Percentiles rank a stretch among this genome's conserved stretches.
phyloP scores from a whole-genome alignment of 192 early-diverging fungal genomes.

The Umbelopsis isabellina region DNA sequence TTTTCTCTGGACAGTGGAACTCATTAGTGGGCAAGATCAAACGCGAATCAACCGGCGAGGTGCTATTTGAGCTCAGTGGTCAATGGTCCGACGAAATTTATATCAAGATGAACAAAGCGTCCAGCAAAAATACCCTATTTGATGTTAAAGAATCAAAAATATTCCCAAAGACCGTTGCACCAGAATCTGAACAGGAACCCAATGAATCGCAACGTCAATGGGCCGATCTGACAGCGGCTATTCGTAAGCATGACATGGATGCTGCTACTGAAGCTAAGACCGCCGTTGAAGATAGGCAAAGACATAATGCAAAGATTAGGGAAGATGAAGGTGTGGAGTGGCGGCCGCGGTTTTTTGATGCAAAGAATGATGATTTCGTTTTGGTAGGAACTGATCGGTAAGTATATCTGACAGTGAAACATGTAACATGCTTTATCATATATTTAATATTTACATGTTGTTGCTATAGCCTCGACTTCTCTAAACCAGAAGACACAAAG shows the following conservation, averaged over 20 bases:
- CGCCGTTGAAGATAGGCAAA: slow-evolving; percentile 75
- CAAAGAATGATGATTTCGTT: slow-evolving; percentile 25
- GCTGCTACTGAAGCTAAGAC: slow-evolving; percentile 70
- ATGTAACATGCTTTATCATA: neutral
- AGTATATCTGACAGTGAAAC: neutral
- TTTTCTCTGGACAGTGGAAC: slow-evolving; percentile 82
- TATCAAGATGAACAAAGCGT: slow-evolving; percentile 49
- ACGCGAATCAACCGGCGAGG: slow-evolving; percentile 76
- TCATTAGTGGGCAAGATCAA: slow-evolving; percentile 83
- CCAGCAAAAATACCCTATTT: slow-evolving; percentile 67
- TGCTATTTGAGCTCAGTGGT: slow-evolving; percentile 82
- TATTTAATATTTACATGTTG: neutral
- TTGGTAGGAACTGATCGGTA: slow-evolving; percentile 31
- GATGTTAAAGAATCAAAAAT: slow-evolving; percentile 70
- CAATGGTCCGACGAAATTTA: slow-evolving; percentile 87
- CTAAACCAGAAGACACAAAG: slow-evolving; percentile 1
- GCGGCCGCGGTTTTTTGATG: slow-evolving; percentile 33
- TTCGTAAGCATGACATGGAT: slow-evolving; percentile 65
- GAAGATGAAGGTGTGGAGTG: slow-evolving; percentile 31
- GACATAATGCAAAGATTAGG: slow-evolving; percentile 37
- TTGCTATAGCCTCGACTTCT: slow-evolving; percentile 24
- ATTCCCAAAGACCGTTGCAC: slow-evolving; percentile 70
- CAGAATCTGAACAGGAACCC: slow-evolving; percentile 72
- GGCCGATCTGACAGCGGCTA: slow-evolving; percentile 72
- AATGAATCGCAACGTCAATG: slow-evolving; percentile 88